A percentile compares a stretch with the other conserved stretches of the same genome.
These are phyloP conservation scores for Ophiostoma himal-ulmi DNA, from an alignment of 2,329 filamentous ascomycete species.

Conservation along the genomic window DNA sequence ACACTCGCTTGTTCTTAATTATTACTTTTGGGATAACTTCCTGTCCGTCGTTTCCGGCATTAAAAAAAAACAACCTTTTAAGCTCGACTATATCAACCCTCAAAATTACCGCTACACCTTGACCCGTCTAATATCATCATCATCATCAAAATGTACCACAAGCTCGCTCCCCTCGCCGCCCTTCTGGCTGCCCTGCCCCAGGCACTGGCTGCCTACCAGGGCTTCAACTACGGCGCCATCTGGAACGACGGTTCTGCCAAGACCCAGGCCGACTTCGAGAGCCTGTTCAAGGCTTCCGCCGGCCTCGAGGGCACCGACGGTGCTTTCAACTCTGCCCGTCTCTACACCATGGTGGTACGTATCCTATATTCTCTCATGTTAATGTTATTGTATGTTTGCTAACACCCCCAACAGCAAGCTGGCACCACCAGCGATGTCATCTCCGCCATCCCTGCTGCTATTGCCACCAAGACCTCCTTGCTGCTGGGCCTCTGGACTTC, in stretches of 20 bases:
- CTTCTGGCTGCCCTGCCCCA: conserved; percentile 25
- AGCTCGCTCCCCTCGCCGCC: conserved; percentile 24
- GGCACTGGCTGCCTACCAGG: conserved; percentile 38
- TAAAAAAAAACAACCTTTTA: background rate
- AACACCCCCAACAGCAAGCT: conserved; percentile 42
- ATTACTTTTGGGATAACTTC: conserved; percentile 15
- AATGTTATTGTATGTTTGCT: background rate
- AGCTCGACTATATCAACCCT: background rate
- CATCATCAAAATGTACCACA: conserved; percentile 17
- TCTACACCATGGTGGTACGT: conserved; percentile 64
- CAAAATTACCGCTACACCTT: background rate
- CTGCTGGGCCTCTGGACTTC: conserved; percentile 83
- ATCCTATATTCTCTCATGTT: background rate
- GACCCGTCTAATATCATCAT: background rate
- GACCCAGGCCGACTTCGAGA: conserved; percentile 59
- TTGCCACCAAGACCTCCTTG: conserved; percentile 69
- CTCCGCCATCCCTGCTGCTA: conserved; percentile 73
- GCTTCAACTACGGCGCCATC: conserved; percentile 68
- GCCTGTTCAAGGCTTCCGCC: conserved; percentile 61
- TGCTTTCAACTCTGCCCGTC: conserved; percentile 59
- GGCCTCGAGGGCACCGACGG: conserved; percentile 57
- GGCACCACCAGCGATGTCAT: conserved; percentile 61
- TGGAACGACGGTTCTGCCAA: conserved; percentile 57
- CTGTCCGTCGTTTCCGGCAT: conserved; percentile 11
- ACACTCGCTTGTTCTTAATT: conserved; percentile 18